Evolutionary conservation across 2,329 filamentous ascomycete species (phyloP), one percentile per base, ranked within the genome.

Genomic region (Thermothelomyces thermophilus): DNA sequence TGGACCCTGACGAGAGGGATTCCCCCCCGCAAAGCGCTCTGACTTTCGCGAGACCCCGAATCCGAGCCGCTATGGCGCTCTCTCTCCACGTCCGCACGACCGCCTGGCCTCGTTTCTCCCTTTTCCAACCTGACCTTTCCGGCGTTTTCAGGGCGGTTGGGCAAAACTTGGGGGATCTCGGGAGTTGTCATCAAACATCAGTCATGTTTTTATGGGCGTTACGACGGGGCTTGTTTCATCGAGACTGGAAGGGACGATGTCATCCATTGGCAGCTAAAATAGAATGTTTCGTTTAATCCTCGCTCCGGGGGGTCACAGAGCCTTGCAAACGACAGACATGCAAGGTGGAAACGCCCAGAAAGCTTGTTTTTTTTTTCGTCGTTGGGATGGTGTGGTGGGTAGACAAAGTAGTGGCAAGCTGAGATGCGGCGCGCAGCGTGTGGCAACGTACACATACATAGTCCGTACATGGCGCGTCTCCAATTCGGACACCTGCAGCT

Each of bases 281-380:
- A n/a, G n/a, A n/a, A n/a, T n/a, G n/a, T n/a, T n/a, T n/a, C n/a
- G n/a, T n/a, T n/a, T n/a, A n/a, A n/a, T n/a, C n/a, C n/a, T n/a
- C n/a, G n/a, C n/a, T n/a, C n/a, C n/a, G 13, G 11, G 22, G 34
- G n/a, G 22, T 19, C 33, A n/a, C 7, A 34, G 24, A 5, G 5
- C 24, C 24, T 9, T 26, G 24, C 40, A 16, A 19, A 9, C 17
- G 10, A 30, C n/a, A n/a, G 42, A 20, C 26, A 14, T 44, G 48
- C 48, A 41, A 16, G 28, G 30, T 34, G 34, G 35, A 42, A 33
- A 41, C 36, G 41, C 30, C 41, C 30, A 37, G 41, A 47, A 47
- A 46, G 50, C 46, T 49, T 52, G 50, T 48, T 52, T 47, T 35
- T 22, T 48, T 52, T 47, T 35, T 22, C 14, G 5, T 4, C 3